Evolutionary conservation across 345 rosid genomes (phyloP), one percentile per base, ranked within the genome.

Genomic region (Carallia pectinifolia): DNA sequence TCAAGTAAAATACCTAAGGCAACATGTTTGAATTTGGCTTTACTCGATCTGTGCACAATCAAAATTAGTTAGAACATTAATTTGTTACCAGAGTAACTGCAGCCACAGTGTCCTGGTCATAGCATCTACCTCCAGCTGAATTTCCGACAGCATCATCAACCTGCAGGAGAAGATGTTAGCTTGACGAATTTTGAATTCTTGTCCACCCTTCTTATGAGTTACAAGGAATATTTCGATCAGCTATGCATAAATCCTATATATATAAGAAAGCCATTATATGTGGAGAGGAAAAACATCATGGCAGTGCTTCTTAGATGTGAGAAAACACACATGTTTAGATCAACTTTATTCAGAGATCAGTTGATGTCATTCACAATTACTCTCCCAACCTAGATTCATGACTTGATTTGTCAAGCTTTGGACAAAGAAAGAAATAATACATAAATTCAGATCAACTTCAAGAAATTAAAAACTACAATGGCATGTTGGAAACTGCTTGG

Each of bases 81-180:
- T 33, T 33, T 33, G 34, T 33, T 44, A 85, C 93, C 30, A 90
- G 73, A 29, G 85, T 83, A 4, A 90, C 84, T 16, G 90, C 84
- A 61, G 88, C 91, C 7, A 88, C 82, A 44, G 65, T 63, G 53
- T 87, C 90, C 60, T 69, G 80, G 36, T 82, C 78, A 47, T 85
- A 88, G 67, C 84, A 90, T 62, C 80, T 83, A 33, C 92, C 90
- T 54, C 88, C 87, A 31, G 89, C 90, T 38, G 87, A 65, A 63
- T 76, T 82, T 74, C 89, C 93, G 18, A 83, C 61, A 3, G 79
- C 74, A 18, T 88, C 82, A 53, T 75, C 85, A 33, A 82, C 90
- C 92, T 89, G 70, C 65, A 62, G 65, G 66, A 48, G 61, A 58
- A 53, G n/a, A 30, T 29, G 18, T 8, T 15, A 64, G 48, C 19